Evolutionary conservation across 306 rosid genomes (phyloP).

Genomic region (Casuarina cunninghamiana): DNA sequence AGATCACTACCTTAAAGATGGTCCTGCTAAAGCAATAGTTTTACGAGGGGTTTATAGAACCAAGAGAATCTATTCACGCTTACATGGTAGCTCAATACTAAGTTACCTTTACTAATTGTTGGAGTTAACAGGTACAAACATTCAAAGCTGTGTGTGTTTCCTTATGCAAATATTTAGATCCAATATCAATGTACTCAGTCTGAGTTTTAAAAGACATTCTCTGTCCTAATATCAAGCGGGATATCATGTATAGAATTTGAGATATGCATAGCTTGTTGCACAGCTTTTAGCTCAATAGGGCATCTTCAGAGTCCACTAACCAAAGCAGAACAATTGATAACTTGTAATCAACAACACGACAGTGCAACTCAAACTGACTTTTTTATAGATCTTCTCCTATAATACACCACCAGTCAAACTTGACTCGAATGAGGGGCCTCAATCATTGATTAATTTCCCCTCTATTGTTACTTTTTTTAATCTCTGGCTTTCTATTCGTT

Average conservation of each 20-base stretch:
- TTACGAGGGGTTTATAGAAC: neutral
- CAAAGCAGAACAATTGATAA: neutral
- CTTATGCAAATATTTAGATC: neutral
- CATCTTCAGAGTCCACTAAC: neutral
- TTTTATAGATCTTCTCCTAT: neutral
- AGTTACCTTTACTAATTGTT: neutral
- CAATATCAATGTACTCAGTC: neutral
- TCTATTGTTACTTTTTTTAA: neutral
- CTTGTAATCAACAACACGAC: neutral
- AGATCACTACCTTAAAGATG: neutral
- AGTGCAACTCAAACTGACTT: neutral
- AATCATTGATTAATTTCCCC: neutral
- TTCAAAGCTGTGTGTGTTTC: neutral
- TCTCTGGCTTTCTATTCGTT: neutral
- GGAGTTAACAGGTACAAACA: neutral
- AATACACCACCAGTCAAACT: neutral
- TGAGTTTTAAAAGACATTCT: neutral
- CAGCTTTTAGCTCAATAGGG: neutral
- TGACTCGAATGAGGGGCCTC: neutral
- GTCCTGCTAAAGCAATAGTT: neutral
- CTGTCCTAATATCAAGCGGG: neutral
- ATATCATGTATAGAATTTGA: neutral
- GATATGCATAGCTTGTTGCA: neutral
- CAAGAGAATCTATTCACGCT: neutral
- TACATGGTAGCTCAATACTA: neutral